Base-by-base conservation (phyloP, 495 filamentous ascomycete species). In the Talaromyces nanjingensis region DNA sequence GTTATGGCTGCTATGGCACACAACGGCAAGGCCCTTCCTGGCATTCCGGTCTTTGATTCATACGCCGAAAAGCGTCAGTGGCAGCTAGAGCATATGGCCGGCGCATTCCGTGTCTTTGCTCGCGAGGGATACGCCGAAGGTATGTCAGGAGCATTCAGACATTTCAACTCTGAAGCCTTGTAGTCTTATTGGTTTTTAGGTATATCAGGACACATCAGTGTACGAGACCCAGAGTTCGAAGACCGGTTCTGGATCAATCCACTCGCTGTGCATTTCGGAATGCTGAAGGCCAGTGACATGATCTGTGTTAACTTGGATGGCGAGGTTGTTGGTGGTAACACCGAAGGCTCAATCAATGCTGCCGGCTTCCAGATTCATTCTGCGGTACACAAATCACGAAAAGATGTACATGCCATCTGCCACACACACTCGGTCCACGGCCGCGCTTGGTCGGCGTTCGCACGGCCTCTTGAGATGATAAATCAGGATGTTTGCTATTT, bases 321-420 rank as follows among this genome's bases (percentile, higher is more conserved):
- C 27, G 67, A 65, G 64, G 65, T 69, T 63, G 71, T 77, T 27
- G 81, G 72, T 11, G 83, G 83, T 6, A 77, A 78, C 22, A 71
- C 68, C 20, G 59, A 62, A 37, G 60, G 71, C 11, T 65, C 69
- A 6, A 65, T 77, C 65, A 88, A 88, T 70, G 77, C 80, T 11
- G 82, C 86, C 7, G 86, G 81, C 14, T 87, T 85, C 65, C 71
- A 79, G n/a, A 89, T 89, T 68, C 86, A 77, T 57, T 59, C 55
- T 3, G 69, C 66, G 2, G 65, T 75, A 2, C 73, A 77, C 59
- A 62, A 59, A 31, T 65, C 65, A 2, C 64, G 74, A 12, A 66
- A 65, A 9, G 71, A 76, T 33, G 73, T 76, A 5, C 62, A 76
- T 54, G 75, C 74, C 8, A 68, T 69, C 11, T 75, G 73, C 54